Conservation (phyloP, 805 yeast species). For the Pichia deserticola region DNA sequence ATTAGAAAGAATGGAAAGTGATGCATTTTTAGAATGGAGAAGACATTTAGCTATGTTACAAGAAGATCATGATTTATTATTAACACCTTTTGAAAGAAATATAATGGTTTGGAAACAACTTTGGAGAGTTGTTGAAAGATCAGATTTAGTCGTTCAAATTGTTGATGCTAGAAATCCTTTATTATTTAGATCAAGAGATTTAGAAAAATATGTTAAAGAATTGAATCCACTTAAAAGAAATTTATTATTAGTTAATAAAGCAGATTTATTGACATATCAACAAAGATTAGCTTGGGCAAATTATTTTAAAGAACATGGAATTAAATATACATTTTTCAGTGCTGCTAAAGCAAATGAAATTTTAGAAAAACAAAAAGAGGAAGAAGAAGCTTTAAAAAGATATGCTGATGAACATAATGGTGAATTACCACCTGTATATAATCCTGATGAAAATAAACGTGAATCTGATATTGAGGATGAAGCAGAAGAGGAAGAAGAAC, state of each 20-base stretch:
- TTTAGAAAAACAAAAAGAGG: slow-evolving; percentile 54
- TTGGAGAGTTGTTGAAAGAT: slow-evolving; percentile 96
- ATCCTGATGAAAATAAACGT: not conserved
- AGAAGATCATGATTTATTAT: slow-evolving; percentile 72
- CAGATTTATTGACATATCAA: slow-evolving; percentile 70
- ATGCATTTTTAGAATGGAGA: slow-evolving; percentile 92
- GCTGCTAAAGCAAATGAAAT: slow-evolving; percentile 79
- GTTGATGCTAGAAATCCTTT: slow-evolving; percentile 96
- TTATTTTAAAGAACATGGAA: slow-evolving; percentile 60
- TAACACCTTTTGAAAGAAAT: slow-evolving; percentile 96
- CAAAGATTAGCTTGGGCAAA: slow-evolving; percentile 87
- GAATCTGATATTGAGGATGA: slow-evolving; percentile 3
- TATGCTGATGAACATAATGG: slow-evolving; percentile 11
- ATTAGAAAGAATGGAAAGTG: slow-evolving; percentile 80
- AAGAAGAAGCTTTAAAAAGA: slow-evolving; percentile 21
- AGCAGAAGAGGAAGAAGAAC: slow-evolving; percentile 12
- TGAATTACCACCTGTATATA: slow-evolving; percentile 7
- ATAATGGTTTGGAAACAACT: slow-evolving; percentile 97
- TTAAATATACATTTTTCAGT: slow-evolving; percentile 85
- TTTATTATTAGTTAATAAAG: slow-evolving; percentile 82
- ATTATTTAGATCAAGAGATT: slow-evolving; percentile 79
- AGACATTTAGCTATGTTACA: slow-evolving; percentile 79
- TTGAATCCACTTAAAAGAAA: slow-evolving; percentile 70
- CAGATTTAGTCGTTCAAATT: slow-evolving; percentile 90
- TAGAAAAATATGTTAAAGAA: slow-evolving; percentile 72